phyloP scores from a whole-genome alignment of 495 filamentous ascomycete genomes.

The Pseudevernia furfuracea region DNA sequence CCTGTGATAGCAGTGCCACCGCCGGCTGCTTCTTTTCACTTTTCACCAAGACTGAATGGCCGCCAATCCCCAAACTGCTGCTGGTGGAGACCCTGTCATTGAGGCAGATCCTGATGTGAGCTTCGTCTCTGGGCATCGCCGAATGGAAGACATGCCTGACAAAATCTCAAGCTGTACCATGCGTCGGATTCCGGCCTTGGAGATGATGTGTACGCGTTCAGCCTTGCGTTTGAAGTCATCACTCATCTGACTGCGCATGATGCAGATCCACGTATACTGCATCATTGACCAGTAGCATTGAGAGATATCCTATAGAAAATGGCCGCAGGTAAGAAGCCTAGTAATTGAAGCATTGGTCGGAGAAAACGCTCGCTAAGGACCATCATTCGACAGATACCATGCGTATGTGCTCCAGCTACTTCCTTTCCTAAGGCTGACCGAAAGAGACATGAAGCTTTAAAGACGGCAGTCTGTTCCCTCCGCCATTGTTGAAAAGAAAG shows the following conservation, averaged over 20 bases:
- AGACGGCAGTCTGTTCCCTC: conserved; percentile 38
- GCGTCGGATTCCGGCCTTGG: conserved; percentile 21
- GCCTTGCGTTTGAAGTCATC: too few relatives aligned
- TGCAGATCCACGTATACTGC: conserved; percentile 25
- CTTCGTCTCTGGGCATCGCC: not conserved
- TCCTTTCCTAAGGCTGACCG: not conserved
- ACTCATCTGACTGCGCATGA: not conserved
- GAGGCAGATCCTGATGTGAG: conserved; percentile 22
- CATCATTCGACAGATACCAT: conserved; percentile 7
- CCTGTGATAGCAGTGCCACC: not conserved
- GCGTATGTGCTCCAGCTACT: conserved; percentile 2
- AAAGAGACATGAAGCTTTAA: conserved; percentile 35
- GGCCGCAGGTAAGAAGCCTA: conserved; percentile 57
- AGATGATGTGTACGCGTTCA: conserved; percentile 17
- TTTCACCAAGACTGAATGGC: conserved; percentile 10
- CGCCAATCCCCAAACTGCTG: conserved; percentile 4
- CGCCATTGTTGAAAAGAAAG: not conserved
- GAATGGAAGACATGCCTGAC: not conserved
- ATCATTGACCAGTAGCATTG: conserved; percentile 46
- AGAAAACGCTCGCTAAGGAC: not conserved
- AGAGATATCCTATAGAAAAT: conserved; percentile 56
- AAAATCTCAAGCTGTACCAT: conserved; percentile 12
- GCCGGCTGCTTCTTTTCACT: too few relatives aligned
- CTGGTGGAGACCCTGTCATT: conserved; percentile 1
- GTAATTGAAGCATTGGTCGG: too few relatives aligned